Percentiles rank a stretch among this genome's conserved stretches.
phyloP scores from a whole-genome alignment of 768 basidiomycete species.

The Lactarius akahatsu region DNA sequence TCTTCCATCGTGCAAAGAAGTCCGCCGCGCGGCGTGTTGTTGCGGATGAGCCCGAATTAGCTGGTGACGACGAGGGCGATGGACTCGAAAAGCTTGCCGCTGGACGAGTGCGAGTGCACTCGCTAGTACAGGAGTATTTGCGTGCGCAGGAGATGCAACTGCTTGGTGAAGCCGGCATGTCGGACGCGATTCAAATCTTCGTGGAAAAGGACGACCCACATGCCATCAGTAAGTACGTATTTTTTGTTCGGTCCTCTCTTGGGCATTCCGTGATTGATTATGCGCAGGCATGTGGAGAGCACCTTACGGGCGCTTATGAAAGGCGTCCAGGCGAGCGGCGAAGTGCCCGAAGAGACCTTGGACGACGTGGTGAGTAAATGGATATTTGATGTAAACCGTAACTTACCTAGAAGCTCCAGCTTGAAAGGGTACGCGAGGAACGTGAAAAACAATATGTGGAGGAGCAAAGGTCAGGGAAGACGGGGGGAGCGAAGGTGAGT shows the following conservation, averaged over 20 bases:
- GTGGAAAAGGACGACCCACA: slow-evolving; percentile 97
- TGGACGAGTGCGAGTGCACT: slow-evolving; percentile 79
- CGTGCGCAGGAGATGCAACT: slow-evolving; percentile 91
- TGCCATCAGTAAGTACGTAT: slow-evolving; percentile 79
- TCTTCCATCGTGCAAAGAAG: slow-evolving; percentile 85
- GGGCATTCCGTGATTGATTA: slow-evolving; percentile 1
- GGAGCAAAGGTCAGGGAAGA: slow-evolving; percentile 38
- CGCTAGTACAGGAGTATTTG: slow-evolving; percentile 89
- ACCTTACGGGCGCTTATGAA: slow-evolving; percentile 64
- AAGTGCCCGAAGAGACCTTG: slow-evolving; percentile 69
- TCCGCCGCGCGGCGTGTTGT: slow-evolving; percentile 49
- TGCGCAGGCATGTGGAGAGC: slow-evolving; percentile 59
- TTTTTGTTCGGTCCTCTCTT: neutral
- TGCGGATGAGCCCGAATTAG: slow-evolving; percentile 72
- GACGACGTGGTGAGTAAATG: slow-evolving; percentile 61
- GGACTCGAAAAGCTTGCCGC: slow-evolving; percentile 40
- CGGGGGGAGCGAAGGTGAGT: slow-evolving; percentile 9
- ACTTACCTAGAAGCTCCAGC: slow-evolving; percentile 40
- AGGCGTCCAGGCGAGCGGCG: slow-evolving; percentile 62
- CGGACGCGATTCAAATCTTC: slow-evolving; percentile 90
- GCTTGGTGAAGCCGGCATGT: slow-evolving; percentile 86
- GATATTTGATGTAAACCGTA: neutral
- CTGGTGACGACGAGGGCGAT: slow-evolving; percentile 32
- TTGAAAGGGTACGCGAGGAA: slow-evolving; percentile 66
- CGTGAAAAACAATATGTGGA: slow-evolving; percentile 64